A percentile compares a stretch with the other conserved stretches of the same genome.
These are phyloP conservation scores for Flaveria ramosissima DNA, from an alignment of 129 eudicot species.

Conservation along the genomic window DNA sequence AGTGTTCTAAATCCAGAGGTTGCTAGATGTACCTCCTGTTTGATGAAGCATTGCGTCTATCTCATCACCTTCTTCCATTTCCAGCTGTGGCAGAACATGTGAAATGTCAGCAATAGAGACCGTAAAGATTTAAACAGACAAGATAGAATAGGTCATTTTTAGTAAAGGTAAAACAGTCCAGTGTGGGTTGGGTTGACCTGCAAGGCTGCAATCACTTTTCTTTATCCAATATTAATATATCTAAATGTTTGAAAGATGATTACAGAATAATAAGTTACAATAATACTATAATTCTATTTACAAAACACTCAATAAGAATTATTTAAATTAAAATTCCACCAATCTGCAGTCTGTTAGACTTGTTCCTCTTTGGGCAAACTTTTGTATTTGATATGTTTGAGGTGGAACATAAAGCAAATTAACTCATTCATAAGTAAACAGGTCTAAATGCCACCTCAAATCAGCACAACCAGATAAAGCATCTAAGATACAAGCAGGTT, in stretches of 20 bases:
- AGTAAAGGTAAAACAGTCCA: not conserved
- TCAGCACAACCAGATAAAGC: not conserved
- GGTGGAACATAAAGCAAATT: not conserved
- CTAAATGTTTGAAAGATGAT: not conserved
- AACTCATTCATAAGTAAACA: not conserved
- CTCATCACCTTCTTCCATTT: slow-evolving; percentile 88
- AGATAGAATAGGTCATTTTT: not conserved
- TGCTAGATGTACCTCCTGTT: slow-evolving; percentile 27
- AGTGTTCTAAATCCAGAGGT: no score
- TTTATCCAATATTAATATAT: no score
- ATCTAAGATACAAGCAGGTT: not conserved
- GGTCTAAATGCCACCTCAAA: not conserved
- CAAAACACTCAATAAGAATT: not conserved
- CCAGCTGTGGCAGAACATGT: slow-evolving; percentile 49
- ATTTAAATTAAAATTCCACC: not conserved
- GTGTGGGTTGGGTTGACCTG: not conserved
- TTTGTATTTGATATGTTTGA: no score
- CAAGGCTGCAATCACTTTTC: not conserved
- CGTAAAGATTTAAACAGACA: not conserved
- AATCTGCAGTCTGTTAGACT: not conserved
- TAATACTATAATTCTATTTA: not conserved
- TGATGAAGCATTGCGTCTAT: slow-evolving; percentile 82
- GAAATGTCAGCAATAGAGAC: not conserved
- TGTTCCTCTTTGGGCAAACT: not conserved
- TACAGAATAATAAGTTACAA: not conserved